These are phyloP conservation scores for Nakaseomyces delphensis DNA, from an alignment of 1,139 yeast genomes.

Conservation along the genomic window DNA sequence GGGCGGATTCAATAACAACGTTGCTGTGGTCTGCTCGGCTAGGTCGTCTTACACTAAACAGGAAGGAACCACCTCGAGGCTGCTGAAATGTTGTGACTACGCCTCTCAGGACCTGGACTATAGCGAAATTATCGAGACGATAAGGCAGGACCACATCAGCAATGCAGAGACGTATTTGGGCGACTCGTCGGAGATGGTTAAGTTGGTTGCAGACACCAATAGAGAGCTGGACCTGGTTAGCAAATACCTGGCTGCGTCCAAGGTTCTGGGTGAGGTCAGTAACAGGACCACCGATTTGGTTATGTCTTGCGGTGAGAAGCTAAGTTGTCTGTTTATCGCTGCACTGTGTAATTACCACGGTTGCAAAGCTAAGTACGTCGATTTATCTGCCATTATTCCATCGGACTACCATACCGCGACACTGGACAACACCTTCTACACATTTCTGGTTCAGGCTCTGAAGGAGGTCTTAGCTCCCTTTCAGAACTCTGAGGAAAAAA, in stretches of 20 bases:
- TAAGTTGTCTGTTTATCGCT: slow-evolving; percentile 82
- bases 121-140: slow-evolving; percentile 45
- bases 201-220: slow-evolving; percentile 49
- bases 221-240: slow-evolving; percentile 59
- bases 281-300: slow-evolving; percentile 81
- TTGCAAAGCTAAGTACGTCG: slow-evolving; percentile 65
- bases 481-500: slow-evolving; percentile 33
- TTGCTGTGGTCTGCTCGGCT: slow-evolving; percentile 96
- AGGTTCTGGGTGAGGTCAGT: slow-evolving; percentile 84
- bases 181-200: slow-evolving; percentile 37
- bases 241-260: slow-evolving; percentile 73
- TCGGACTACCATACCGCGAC: slow-evolving; percentile 46
- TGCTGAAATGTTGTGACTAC: slow-evolving; percentile 69
- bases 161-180: slow-evolving; percentile 57
- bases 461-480: slow-evolving; percentile 42
- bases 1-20: slow-evolving; percentile 40
- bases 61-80: slow-evolving; percentile 89
- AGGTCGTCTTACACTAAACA: slow-evolving; percentile 83
- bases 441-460: slow-evolving; percentile 49
- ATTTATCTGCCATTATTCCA: slow-evolving; percentile 64
- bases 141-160: slow-evolving; percentile 66
- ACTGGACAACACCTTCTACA: slow-evolving; percentile 62
- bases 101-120: slow-evolving; percentile 50
- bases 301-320: slow-evolving; percentile 89
- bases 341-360: slow-evolving; percentile 77